Evolutionary conservation across 495 filamentous ascomycete species (phyloP), one percentile per base, ranked within the genome.

Genomic region (Terfezia claveryi): DNA sequence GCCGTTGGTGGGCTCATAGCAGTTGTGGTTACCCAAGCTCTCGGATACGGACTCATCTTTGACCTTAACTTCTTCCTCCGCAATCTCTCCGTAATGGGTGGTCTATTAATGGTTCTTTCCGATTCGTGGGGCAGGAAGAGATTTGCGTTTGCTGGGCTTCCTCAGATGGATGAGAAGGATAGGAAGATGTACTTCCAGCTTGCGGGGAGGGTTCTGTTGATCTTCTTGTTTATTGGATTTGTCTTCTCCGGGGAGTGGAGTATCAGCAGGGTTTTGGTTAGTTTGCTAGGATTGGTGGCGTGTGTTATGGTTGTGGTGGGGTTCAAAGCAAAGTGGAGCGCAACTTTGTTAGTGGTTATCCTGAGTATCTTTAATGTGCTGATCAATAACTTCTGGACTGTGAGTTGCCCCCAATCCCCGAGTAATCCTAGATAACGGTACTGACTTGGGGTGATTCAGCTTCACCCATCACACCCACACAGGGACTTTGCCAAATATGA

Each of bases 401-500:
- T 96, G 74, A 74, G 85, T 77, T 62, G 51, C 27, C 27, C n/a
- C 52, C 41, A 2, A 52, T 23, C 54, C 20, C 10, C 27, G 27
- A 32, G 27, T 14, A 51, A 41, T 51, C 23, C 16, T 6, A 11
- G 27, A 5, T 36, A 52, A n/a, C 44, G 38, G 50, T 55, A 44
- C 49, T 58, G 27, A 67, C 60, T 65, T 55, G 68, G 55, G 52
- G 56, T 54, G 10, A 16, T 53, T 54, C 58, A 95, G 89, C 89
- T 98, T 58, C 91, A 96, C 70, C 82, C 86, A 55, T 86, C 93
- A 73, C 91, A 98, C 73, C 91, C 92, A 51, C 87, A 98, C 73
- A 94, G 94, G 76, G 91, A 98, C 67, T 98, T 98, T 64, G 92
- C 92, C 74, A 98, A 98, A 72, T 98, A 98, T 75, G 91, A 96